Evolutionary conservation across 1,284 basidiomycete genomes (phyloP), one percentile per base, ranked within the genome.

Genomic region (Pseudozyma tsukubaensis): DNA sequence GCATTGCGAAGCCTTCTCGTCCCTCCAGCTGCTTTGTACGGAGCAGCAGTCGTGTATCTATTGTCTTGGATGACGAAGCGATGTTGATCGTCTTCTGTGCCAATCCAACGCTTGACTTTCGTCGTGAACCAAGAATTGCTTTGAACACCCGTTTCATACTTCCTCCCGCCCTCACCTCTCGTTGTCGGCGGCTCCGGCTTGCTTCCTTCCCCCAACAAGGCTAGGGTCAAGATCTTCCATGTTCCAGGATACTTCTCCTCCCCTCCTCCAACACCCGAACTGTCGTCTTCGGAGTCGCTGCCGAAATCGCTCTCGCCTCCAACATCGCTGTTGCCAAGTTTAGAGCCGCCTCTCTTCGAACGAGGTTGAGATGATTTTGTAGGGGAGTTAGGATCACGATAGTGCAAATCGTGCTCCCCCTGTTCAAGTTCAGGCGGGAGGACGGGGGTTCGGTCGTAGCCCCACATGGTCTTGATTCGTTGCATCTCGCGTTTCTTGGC

Each of bases 381-480:
- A 35, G 29, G 44, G 1, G 69, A 29, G 6, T 29, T 29, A 29
- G 24, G 59, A 35, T 65, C 40, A 12, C 47, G 47, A 43, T 74
- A 69, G 55, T 61, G 59, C 21, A 69, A 21, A 36, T 74, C 61
- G 50, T 74, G 52, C 29, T 69, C 60, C 0, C 50, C 65, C 1
- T 40, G 32, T 9, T 50, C 56, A 11, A 68, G 24, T 35, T 73
- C 71, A 1, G 52, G 34, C 1, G 65, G 65, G 4, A 74, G 59
- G 10, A 61, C 49, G 6, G 61, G 71, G 1, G 71, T 68, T 4
- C 48, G 44, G 9, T 60, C 57, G 58, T 69, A 69, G 14, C 62
- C 65, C 65, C 71, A 65, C 62, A 68, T 64, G 34, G 71, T 69
- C 44, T 65, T 68, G 59, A 65, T 65, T 8, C 66, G 57, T n/a